phyloP scores from a whole-genome alignment of 2,329 filamentous ascomycete genomes.

The Apiospora hydei region DNA sequence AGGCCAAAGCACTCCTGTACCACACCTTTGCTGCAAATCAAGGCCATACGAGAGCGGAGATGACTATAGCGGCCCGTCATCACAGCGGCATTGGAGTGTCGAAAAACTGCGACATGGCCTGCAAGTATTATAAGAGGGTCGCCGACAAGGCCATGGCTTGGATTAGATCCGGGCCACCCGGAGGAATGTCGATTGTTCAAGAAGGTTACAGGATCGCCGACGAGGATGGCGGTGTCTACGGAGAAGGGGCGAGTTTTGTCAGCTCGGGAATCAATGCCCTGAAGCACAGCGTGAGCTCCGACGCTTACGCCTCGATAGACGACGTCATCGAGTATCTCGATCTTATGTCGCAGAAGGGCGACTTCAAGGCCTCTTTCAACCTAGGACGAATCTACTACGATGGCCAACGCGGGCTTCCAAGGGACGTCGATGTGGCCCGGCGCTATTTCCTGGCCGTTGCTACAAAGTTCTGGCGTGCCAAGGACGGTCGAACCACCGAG shows the following conservation, averaged over 20 bases:
- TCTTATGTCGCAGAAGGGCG: slow-evolving; percentile 87
- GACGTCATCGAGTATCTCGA: slow-evolving; percentile 96
- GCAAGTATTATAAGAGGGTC: slow-evolving; percentile 89
- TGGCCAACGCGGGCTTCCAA: slow-evolving; percentile 76
- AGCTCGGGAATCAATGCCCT: slow-evolving; percentile 86
- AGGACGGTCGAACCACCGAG: slow-evolving; percentile 76
- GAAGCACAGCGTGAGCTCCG: slow-evolving; percentile 75
- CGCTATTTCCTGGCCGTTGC: slow-evolving; percentile 84
- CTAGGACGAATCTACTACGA: slow-evolving; percentile 89
- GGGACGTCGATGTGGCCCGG: slow-evolving; percentile 76
- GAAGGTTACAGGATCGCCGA: slow-evolving; percentile 89
- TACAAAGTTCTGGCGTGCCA: slow-evolving; percentile 77
- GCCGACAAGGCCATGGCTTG: slow-evolving; percentile 92
- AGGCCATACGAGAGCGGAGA: slow-evolving; percentile 85
- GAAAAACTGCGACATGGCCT: slow-evolving; percentile 84
- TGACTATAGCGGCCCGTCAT: slow-evolving; percentile 90
- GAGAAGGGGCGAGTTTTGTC: slow-evolving; percentile 89
- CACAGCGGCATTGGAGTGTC: slow-evolving; percentile 85
- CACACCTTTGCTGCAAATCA: slow-evolving; percentile 91
- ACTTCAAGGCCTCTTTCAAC: slow-evolving; percentile 86
- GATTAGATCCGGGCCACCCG: slow-evolving; percentile 88
- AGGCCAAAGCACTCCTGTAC: slow-evolving; percentile 90
- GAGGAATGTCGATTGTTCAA: slow-evolving; percentile 78
- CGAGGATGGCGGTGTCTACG: slow-evolving; percentile 90
- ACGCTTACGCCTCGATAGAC: slow-evolving; percentile 85